Percentiles rank a stretch among this genome's conserved stretches.
phyloP scores from a whole-genome alignment of 2,329 filamentous ascomycete species.

The Penicillium sp. region DNA sequence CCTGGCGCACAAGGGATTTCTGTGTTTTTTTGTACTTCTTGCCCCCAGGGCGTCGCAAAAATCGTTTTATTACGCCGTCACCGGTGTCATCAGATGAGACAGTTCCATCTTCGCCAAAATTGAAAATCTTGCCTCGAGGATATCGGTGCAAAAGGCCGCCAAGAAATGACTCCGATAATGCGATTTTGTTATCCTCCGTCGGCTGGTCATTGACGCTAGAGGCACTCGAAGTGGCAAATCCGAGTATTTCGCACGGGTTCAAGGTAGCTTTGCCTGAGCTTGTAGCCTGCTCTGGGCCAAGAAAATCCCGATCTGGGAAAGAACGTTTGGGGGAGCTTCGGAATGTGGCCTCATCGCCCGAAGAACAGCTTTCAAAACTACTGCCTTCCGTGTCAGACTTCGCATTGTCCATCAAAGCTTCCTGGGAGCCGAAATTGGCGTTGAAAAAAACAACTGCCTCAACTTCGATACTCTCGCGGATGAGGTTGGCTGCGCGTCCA shows the following conservation, averaged over 20 bases:
- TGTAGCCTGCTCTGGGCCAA: not conserved
- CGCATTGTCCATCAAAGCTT: not conserved
- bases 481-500: conserved; percentile 42
- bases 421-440: conserved; percentile 9
- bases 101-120: conserved; percentile 41
- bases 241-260: conserved; percentile 11
- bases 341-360: conserved; percentile 4
- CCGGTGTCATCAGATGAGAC: conserved; percentile 24
- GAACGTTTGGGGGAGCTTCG: not conserved
- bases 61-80: conserved; percentile 4
- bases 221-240: conserved; percentile 7
- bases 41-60: conserved; percentile 1
- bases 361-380: conserved; percentile 10
- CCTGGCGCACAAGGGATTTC: conserved; percentile 7
- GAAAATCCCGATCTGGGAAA: not conserved
- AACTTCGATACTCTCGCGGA: conserved; percentile 40
- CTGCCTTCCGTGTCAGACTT: conserved; percentile 5
- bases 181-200: conserved; percentile 9
- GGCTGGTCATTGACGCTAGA: conserved; percentile 27
- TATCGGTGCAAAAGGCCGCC: conserved; percentile 44
- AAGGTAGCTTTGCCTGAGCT: not conserved
- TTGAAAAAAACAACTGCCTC: conserved; percentile 34
- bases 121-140: conserved; percentile 48
- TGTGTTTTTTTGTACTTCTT: conserved; percentile 11
- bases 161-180: conserved; percentile 41